A percentile compares a stretch with the other conserved stretches of the same genome.
Evolutionary conservation across 1,284 basidiomycete species (phyloP).

Genomic region (Butyriboletus appendiculatus): DNA sequence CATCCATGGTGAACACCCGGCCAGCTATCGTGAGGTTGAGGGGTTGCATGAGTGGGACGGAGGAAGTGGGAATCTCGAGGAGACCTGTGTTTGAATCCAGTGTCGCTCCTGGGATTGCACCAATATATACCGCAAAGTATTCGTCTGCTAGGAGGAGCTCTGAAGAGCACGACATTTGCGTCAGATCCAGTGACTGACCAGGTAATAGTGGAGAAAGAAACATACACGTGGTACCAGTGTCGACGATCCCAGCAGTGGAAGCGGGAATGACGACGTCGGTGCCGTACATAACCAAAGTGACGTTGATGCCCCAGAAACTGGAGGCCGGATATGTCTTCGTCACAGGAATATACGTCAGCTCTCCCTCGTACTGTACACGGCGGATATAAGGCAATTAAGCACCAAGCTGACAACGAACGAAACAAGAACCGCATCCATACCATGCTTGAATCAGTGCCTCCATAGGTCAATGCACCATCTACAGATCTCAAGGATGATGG

Average conservation of each 20-base stretch:
- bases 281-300: slow-evolving; percentile 22
- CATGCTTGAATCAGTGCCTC: slow-evolving; percentile 21
- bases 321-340: slow-evolving; percentile 22
- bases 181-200: neutral
- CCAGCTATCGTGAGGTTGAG: slow-evolving; percentile 23
- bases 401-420: neutral
- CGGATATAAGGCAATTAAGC: neutral
- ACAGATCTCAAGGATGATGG: neutral
- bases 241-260: slow-evolving; percentile 22
- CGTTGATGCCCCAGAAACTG: slow-evolving; percentile 10
- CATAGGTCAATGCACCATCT: slow-evolving; percentile 32
- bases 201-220: neutral
- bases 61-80: slow-evolving; percentile 17
- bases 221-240: slow-evolving; percentile 24
- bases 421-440: slow-evolving; percentile 11
- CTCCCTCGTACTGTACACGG: slow-evolving; percentile 17
- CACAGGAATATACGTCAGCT: slow-evolving; percentile 21
- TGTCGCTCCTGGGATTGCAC: slow-evolving; percentile 20
- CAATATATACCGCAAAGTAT: slow-evolving; percentile 21
- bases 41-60: slow-evolving; percentile 20
- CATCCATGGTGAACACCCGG: slow-evolving; percentile 18
- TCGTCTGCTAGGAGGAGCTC: slow-evolving; percentile 24
- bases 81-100: slow-evolving; percentile 16
- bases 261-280: slow-evolving; percentile 10
- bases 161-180: neutral